Evolutionary conservation across 140 eudicot species (phyloP), one percentile per base, ranked within the genome.

Genomic region (Erigeron philadelphicus): DNA sequence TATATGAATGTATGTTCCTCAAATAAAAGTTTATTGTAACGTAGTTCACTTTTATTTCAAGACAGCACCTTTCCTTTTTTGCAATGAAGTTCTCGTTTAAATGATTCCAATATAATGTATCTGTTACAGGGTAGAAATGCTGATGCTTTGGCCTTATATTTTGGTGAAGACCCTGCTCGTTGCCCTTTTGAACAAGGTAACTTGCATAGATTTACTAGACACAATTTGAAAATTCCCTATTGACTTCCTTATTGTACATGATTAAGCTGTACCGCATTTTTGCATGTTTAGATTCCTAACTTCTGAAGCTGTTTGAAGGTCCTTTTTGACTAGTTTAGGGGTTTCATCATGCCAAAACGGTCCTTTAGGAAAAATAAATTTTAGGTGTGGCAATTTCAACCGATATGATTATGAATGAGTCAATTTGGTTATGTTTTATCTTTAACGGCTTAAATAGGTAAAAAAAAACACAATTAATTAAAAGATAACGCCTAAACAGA

Each of bases 111-210:
- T 49, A 18, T 45, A 11, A 57, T 69, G 64, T 44, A 62, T 59
- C 61, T 69, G 25, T 75, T 79, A 72, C 88, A 90, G 97, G 90
- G 89, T 72, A 83, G 80, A 80, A 88, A 79, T 59, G 90, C 90
- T 35, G 95, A 87, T 81, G 87, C 83, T 21, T 72, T 90, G 64
- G 96, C 95, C 60, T 61, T 81, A 13, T 88, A 90, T 88, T 85
- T 90, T 75, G 94, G 94, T 12, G 97, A 90, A 80, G 97, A 90
- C 75, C 97, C 97, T 72, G 71, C 88, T 19, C 88, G 87, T 13
- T 90, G 87, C 80, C 96, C 97, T 13, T 90, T 85, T 64, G 96
- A 88, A 75, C 90, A 90, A 88, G 97, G 97, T 90, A 84, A 80
- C 76, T 58, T 75, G 11, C 54, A 12, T 59, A n/a, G 49, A 12